These are phyloP conservation scores for Colletotrichum orchidophilum DNA, from an alignment of 2,329 filamentous ascomycete genomes.

Conservation along the genomic window DNA sequence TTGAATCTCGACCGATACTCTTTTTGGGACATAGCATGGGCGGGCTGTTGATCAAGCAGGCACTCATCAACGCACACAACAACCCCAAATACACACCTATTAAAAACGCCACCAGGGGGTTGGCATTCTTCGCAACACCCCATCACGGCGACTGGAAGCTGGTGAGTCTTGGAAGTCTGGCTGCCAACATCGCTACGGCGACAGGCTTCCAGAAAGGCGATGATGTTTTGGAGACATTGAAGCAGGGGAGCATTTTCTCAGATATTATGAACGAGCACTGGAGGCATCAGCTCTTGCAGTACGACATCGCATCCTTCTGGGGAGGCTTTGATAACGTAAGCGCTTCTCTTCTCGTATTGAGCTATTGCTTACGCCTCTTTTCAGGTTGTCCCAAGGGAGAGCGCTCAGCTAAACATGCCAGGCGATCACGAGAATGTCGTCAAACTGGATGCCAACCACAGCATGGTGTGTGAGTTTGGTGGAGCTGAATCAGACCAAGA, in stretches of 20 bases:
- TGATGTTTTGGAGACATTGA: not conserved
- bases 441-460: not conserved
- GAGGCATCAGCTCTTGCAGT: not conserved
- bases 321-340: not conserved
- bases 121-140: too few relatives aligned
- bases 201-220: not conserved
- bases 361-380: not conserved
- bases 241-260: not conserved
- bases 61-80: too few relatives aligned
- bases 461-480: not conserved
- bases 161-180: too few relatives aligned
- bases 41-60: too few relatives aligned
- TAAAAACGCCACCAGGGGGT: too few relatives aligned
- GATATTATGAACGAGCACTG: not conserved
- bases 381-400: not conserved
- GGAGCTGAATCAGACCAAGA: not conserved
- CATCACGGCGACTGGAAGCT: too few relatives aligned
- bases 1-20: too few relatives aligned
- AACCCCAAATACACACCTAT: too few relatives aligned
- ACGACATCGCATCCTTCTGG: not conserved
- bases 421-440: not conserved
- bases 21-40: too few relatives aligned
- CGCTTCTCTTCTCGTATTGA: not conserved
- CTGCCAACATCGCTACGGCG: not conserved
- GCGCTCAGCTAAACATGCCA: not conserved